Evolutionary conservation across 352 stramenopile species (phyloP).

Genomic region (Aphanomyces astaci): DNA sequence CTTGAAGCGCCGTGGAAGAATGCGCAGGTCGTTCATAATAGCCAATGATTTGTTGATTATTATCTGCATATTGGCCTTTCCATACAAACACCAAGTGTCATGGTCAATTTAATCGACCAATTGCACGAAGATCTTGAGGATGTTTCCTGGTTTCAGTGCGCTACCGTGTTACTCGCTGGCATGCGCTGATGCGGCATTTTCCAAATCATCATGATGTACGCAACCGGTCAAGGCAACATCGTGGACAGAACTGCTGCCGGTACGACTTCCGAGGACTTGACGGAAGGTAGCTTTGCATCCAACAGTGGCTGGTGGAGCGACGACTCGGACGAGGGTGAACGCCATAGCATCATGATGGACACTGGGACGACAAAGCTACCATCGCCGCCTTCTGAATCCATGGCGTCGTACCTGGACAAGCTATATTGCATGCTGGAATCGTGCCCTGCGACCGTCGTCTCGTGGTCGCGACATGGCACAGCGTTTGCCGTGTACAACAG

Average conservation of each 20-base stretch:
- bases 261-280: neutral
- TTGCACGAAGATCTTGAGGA: neutral
- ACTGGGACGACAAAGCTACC: conserved; percentile 18
- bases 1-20: neutral
- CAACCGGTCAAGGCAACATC: neutral
- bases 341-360: neutral
- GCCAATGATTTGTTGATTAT: neutral
- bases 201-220: neutral
- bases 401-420: conserved; percentile 16
- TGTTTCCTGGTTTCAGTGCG: neutral
- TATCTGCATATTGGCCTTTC: neutral
- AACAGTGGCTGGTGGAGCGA: neutral
- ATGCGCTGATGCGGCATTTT: neutral
- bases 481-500: conserved; percentile 83
- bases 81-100: conserved; percentile 7
- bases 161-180: neutral
- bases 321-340: neutral
- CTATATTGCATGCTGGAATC: conserved; percentile 19
- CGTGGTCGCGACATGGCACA: conserved; percentile 62
- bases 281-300: neutral
- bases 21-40: conserved; percentile 3
- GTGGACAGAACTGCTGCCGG: neutral
- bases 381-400: neutral
- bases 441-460: conserved; percentile 4
- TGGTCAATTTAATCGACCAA: neutral